Conservation (phyloP, 345 rosid genomes). For the Litchi chinensis region DNA sequence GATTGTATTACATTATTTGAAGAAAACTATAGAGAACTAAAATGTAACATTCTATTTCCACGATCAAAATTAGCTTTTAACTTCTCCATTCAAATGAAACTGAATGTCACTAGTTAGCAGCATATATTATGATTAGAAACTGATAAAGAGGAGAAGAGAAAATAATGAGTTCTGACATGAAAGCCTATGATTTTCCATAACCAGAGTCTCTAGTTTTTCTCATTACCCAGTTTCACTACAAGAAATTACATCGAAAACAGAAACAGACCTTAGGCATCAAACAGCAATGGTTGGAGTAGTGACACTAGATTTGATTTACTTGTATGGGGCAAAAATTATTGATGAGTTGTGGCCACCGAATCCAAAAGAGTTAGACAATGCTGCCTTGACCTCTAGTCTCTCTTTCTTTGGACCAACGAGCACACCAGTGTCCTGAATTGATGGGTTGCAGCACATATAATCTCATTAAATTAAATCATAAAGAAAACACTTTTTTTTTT, state of each 20-base stretch:
- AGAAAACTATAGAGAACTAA: neutral
- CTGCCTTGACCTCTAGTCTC: constrained; percentile 76
- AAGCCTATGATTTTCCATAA: neutral
- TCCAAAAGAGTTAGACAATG: constrained; percentile 89
- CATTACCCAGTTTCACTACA: neutral
- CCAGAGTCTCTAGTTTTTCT: neutral
- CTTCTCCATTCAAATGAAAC: neutral
- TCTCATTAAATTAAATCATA: neutral
- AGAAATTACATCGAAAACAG: neutral
- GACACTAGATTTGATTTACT: constrained; percentile 34
- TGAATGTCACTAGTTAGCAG: neutral
- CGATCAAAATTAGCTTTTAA: neutral
- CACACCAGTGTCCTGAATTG: constrained; percentile 62
- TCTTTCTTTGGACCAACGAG: constrained; percentile 89
- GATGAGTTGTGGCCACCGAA: constrained; percentile 99
- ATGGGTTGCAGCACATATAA: constrained; percentile 9
- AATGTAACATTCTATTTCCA: neutral
- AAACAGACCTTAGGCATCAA: constrained; percentile 14
- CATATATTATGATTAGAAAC: neutral
- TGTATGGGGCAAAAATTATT: constrained; percentile 88
- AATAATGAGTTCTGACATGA: neutral
- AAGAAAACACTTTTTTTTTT: neutral
- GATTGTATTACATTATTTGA: neutral
- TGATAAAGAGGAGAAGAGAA: neutral
- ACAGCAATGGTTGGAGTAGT: constrained; percentile 12